Conservation (phyloP, 495 filamentous ascomycete genomes). For the Sporormia fimetaria region DNA sequence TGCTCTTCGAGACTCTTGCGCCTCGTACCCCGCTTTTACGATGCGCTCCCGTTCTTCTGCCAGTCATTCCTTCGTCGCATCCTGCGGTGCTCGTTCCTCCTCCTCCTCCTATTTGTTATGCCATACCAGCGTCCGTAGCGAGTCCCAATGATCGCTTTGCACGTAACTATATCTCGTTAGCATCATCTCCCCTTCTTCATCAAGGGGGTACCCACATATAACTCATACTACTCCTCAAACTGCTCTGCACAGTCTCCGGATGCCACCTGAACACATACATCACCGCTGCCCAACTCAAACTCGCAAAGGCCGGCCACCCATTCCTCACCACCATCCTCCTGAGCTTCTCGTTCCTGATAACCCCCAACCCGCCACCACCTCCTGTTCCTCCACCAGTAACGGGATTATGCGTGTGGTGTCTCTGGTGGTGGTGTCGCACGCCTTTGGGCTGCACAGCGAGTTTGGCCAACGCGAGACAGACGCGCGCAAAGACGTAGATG, state of each 20-base stretch:
- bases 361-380: constrained; percentile 31
- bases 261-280: constrained; percentile 95
- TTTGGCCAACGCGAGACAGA: constrained; percentile 71
- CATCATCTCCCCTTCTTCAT: background rate
- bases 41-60: no score
- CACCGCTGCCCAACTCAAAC: constrained; percentile 74
- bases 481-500: constrained; percentile 92
- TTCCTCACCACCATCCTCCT: constrained; percentile 47
- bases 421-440: no score
- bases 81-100: no score
- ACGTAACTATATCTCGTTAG: constrained; percentile 42
- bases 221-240: constrained; percentile 89
- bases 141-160: constrained; percentile 75
- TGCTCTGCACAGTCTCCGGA: constrained; percentile 77
- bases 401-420: no score
- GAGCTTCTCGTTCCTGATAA: constrained; percentile 35
- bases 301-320: constrained; percentile 86
- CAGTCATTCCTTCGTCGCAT: no score
- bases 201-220: constrained; percentile 64
- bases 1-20: no score
- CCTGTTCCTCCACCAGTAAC: no score
- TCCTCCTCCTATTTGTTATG: constrained; percentile 95
- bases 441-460: constrained; percentile 55
- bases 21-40: no score
- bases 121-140: constrained; percentile 62